Percentiles rank a stretch among this genome's conserved stretches.
These are phyloP conservation scores for Hyaloscypha finlandica DNA, from an alignment of 495 filamentous ascomycete genomes.

Conservation along the genomic window DNA sequence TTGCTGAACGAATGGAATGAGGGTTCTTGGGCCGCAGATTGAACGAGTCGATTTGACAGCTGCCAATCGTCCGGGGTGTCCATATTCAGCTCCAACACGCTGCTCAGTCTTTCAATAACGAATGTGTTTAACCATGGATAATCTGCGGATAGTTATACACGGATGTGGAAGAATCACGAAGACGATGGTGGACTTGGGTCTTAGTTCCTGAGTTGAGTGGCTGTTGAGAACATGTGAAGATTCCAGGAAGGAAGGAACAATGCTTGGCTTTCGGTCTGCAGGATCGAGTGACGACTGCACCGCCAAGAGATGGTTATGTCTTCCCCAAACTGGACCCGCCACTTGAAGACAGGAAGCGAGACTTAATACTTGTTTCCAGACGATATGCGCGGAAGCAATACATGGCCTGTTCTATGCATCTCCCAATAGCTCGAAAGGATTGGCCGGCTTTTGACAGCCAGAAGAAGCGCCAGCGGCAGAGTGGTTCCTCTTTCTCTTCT, in stretches of 20 bases:
- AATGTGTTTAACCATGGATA: neutral
- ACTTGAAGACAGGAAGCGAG: too few relatives aligned
- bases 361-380: too few relatives aligned
- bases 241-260: neutral
- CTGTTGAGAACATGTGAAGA: neutral
- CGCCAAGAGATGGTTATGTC: too few relatives aligned
- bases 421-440: conserved; percentile 19
- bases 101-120: neutral
- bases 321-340: too few relatives aligned
- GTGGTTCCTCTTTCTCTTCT: conserved; percentile 2
- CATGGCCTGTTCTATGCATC: conserved; percentile 1
- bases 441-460: conserved; percentile 2
- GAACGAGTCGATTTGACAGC: neutral
- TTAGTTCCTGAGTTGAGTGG: neutral
- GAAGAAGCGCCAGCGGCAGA: neutral
- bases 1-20: neutral
- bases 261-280: too few relatives aligned
- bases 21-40: neutral
- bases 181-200: neutral
- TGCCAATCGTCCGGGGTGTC: neutral
- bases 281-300: too few relatives aligned
- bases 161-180: neutral
- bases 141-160: neutral
- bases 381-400: too few relatives aligned
- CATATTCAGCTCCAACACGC: neutral